Conservation (phyloP, 2,329 filamentous ascomycete genomes). For the Penicillium corylophilum region DNA sequence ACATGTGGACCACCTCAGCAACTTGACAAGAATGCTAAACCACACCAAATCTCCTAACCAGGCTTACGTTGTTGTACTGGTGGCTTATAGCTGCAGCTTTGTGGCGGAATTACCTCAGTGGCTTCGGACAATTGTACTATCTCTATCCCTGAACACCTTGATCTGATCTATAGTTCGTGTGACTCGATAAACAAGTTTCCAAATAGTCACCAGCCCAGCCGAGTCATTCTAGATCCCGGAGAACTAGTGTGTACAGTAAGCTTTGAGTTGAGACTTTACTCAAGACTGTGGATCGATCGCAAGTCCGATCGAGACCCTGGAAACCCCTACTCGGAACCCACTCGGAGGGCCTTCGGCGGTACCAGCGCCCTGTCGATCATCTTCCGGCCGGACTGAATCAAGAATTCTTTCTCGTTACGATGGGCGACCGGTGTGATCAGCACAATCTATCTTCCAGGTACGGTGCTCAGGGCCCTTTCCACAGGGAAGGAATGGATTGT, state of each 20-base stretch:
- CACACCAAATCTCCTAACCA: not conserved
- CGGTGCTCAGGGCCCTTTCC: not conserved
- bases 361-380: conserved; percentile 7
- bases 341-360: not conserved
- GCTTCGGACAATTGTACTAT: not conserved
- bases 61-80: not conserved
- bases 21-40: not conserved
- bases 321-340: not conserved
- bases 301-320: not conserved
- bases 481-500: conserved; percentile 10
- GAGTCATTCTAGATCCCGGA: not conserved
- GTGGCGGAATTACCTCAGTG: not conserved
- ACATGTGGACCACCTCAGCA: not conserved
- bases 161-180: not conserved
- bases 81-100: not conserved
- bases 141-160: not conserved
- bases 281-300: not conserved
- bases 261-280: not conserved
- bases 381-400: not conserved
- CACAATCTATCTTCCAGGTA: not conserved
- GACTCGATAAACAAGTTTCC: not conserved
- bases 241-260: not conserved
- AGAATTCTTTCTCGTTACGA: conserved; percentile 5
- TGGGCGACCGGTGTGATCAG: conserved; percentile 13
- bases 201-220: no score